Conservation (phyloP, 306 rosid genomes). For the Vigna radiata region DNA sequence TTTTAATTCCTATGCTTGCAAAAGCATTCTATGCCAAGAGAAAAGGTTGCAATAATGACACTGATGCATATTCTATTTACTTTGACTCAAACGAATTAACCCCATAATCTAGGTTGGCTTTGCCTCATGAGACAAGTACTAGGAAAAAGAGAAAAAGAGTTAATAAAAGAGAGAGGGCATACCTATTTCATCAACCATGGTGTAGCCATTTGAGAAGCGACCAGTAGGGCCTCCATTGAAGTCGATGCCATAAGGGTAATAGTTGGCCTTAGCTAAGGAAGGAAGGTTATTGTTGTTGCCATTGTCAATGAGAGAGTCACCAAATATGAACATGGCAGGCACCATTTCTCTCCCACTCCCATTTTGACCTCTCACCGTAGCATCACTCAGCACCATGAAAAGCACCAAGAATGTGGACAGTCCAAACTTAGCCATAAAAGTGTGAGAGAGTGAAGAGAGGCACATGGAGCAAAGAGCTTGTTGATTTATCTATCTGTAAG, state of each 20-base stretch:
- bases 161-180: not conserved
- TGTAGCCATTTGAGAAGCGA: slow-evolving; percentile 91
- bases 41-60: not conserved
- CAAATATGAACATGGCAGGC: slow-evolving; percentile 94
- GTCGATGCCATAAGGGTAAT: slow-evolving; percentile 90
- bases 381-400: slow-evolving; percentile 32
- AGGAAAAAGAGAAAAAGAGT: not conserved
- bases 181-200: slow-evolving; percentile 87
- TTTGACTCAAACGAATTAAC: not conserved
- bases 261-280: slow-evolving; percentile 93
- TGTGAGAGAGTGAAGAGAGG: not conserved
- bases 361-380: slow-evolving; percentile 53
- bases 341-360: slow-evolving; percentile 56
- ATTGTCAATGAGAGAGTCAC: slow-evolving; percentile 92
- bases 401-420: slow-evolving; percentile 36
- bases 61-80: not conserved
- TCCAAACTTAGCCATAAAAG: slow-evolving; percentile 54
- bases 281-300: slow-evolving; percentile 90
- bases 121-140: not conserved
- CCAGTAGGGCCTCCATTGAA: slow-evolving; percentile 90
- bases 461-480: not conserved
- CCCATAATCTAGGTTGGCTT: not conserved
- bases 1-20: not conserved
- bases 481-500: not conserved
- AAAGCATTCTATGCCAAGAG: not conserved